phyloP scores from a whole-genome alignment of 140 eudicot species.

The Artemisia princeps region DNA sequence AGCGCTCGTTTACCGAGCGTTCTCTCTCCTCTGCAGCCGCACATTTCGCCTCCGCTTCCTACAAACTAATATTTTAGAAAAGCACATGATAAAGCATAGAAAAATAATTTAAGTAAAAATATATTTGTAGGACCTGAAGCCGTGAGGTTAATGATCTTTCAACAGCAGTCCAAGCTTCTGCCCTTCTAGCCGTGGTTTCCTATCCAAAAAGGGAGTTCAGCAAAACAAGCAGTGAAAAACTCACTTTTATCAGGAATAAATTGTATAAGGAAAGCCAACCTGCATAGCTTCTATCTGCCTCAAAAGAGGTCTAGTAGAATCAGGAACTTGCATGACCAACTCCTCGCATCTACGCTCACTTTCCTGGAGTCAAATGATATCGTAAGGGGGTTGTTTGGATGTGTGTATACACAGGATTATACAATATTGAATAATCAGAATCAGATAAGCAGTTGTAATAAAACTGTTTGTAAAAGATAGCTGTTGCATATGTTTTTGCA shows the following conservation, averaged over 20 bases:
- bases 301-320: slow-evolving; percentile 90
- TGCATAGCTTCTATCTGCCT: slow-evolving; percentile 96
- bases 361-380: slow-evolving; percentile 39
- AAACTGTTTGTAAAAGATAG: neutral
- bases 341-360: slow-evolving; percentile 97
- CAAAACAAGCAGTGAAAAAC: neutral
- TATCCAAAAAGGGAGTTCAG: slow-evolving; percentile 24
- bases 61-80: slow-evolving; percentile 16
- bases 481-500: slow-evolving; percentile 4
- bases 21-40: slow-evolving; percentile 92
- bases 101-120: neutral
- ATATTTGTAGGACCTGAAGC: slow-evolving; percentile 56
- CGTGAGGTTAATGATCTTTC: slow-evolving; percentile 80
- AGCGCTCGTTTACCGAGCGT: slow-evolving; percentile 71
- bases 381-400: neutral
- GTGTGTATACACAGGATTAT: neutral
- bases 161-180: slow-evolving; percentile 91
- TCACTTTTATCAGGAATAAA: neutral
- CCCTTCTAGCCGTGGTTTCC: slow-evolving; percentile 81
- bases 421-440: neutral
- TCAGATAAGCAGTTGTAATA: neutral
- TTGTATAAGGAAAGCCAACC: slow-evolving; percentile 33
- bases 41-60: slow-evolving; percentile 96
- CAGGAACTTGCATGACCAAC: slow-evolving; percentile 89
- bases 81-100: neutral